Evolutionary conservation across 257 asterid genomes (phyloP), one percentile per base, ranked within the genome.

Genomic region (Penstemon davidsonii): DNA sequence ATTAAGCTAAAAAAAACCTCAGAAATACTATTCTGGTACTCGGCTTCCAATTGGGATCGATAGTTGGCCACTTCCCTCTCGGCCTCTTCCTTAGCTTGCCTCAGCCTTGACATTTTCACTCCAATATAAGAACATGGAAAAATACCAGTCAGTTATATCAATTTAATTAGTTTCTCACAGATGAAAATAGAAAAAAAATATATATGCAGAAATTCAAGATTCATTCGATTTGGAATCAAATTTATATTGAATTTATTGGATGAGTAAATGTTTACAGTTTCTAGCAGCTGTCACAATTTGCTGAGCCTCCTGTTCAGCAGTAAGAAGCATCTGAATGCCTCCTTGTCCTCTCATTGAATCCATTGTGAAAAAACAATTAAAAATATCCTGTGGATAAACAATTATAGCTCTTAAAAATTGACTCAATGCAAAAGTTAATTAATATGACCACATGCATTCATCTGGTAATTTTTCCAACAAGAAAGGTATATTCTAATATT

Each of bases 221-320:
- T 49, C 54, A 12, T 9, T 49, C n/a, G 0, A 9, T 3, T 7
- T 49, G 54, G 13, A 49, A 5, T 10, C n/a, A 49, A 49, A 49
- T 1, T 10, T 11, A 15, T 4, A 61, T 44, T 8, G 5, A 36
- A n/a, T 39, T 3, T 33, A 37, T 47, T 15, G 10, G 18, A 4
- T 50, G 7, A 57, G n/a, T 3, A 18, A 19, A 70, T 25, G 7
- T 4, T 55, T 63, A 92, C 98, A 66, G 62, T 84, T 90, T 79
- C 90, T 88, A 11, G 97, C 97, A 40, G 88, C 81, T 36, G 88
- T 55, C 7, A 92, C 93, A 61, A 90, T 90, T 50, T 85, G 97
- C 73, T 90, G 98, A 18, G 97, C 98, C 71, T 92, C 98, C 37
- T 87, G 88, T 68, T 92, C 97, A 2, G 97, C 97, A 15, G 85